A percentile compares a stretch with the other conserved stretches of the same genome.
These are phyloP conservation scores for Bidens hawaiensis DNA, from an alignment of 140 eudicot species.

Conservation along the genomic window DNA sequence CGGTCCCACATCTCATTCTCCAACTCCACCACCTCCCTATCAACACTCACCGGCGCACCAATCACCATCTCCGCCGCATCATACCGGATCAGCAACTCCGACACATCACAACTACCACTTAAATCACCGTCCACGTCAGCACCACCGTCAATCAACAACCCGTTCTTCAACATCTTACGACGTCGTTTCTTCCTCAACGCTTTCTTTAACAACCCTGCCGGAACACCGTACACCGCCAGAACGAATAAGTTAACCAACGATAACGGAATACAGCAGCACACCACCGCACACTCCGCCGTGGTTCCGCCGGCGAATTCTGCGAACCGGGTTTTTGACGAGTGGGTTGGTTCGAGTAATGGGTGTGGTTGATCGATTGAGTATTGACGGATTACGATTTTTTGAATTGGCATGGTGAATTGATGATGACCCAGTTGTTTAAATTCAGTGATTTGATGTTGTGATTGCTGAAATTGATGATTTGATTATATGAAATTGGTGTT, in stretches of 20 bases:
- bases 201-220: slow-evolving; percentile 76
- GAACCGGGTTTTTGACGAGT: slow-evolving; percentile 28
- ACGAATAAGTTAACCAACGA: slow-evolving; percentile 45
- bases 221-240: slow-evolving; percentile 67
- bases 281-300: slow-evolving; percentile 93
- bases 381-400: slow-evolving; percentile 34
- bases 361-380: slow-evolving; percentile 36
- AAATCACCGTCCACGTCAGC: slow-evolving; percentile 4
- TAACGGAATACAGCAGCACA: slow-evolving; percentile 83
- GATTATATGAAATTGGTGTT: not conserved
- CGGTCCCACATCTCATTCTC: slow-evolving; percentile 79
- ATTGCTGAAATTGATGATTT: not conserved
- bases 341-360: slow-evolving; percentile 31
- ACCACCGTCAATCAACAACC: slow-evolving; percentile 24
- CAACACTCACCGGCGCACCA: slow-evolving; percentile 24
- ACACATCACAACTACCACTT: slow-evolving; percentile 17
- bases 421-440: not conserved
- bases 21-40: slow-evolving; percentile 47
- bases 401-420: slow-evolving; percentile 49
- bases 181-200: slow-evolving; percentile 52
- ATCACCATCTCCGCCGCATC: slow-evolving; percentile 3
- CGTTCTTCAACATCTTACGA: slow-evolving; percentile 45
- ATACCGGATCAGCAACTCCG: slow-evolving; percentile 13
- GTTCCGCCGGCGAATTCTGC: slow-evolving; percentile 95
- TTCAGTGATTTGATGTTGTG: slow-evolving; percentile 1